Evolutionary conservation across 2,329 filamentous ascomycete species (phyloP).

Genomic region (Aspergillus puulaauensis): DNA sequence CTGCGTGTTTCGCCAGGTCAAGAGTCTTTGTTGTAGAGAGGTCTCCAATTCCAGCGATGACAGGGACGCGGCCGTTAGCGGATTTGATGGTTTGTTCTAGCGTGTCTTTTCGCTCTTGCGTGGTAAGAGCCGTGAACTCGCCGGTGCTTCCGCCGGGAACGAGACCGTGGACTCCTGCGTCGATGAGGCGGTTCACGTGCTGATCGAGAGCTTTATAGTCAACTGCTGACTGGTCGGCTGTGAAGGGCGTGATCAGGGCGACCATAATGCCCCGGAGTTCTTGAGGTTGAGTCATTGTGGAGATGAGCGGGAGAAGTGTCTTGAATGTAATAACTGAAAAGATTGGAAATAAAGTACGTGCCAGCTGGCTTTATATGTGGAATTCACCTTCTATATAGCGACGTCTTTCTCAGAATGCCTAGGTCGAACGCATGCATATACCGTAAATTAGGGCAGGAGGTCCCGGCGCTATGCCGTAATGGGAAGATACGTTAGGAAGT

Average conservation of each 20-base stretch:
- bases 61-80: slow-evolving; percentile 26
- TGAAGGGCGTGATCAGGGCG: slow-evolving; percentile 51
- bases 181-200: slow-evolving; percentile 49
- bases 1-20: slow-evolving; percentile 44
- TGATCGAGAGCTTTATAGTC: slow-evolving; percentile 40
- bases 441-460: too few species aligned
- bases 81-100: slow-evolving; percentile 34
- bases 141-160: slow-evolving; percentile 53
- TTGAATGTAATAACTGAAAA: too few species aligned
- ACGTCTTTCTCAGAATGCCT: too few species aligned
- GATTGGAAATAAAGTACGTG: too few species aligned
- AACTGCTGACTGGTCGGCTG: slow-evolving; percentile 42
- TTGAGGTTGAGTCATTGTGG: too few species aligned
- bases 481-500: too few species aligned
- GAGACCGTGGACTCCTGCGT: slow-evolving; percentile 49
- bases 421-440: too few species aligned
- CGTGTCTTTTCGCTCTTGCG: slow-evolving; percentile 48
- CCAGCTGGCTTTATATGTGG: too few species aligned
- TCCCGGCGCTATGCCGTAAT: too few species aligned
- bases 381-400: too few species aligned
- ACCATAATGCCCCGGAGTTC: slow-evolving; percentile 45
- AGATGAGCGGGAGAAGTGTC: too few species aligned
- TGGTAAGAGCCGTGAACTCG: slow-evolving; percentile 49
- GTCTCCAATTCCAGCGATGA: slow-evolving; percentile 39
- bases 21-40: slow-evolving; percentile 42